Base-by-base conservation (phyloP, 805 yeast genomes). In the Spathaspora passalidarum region DNA sequence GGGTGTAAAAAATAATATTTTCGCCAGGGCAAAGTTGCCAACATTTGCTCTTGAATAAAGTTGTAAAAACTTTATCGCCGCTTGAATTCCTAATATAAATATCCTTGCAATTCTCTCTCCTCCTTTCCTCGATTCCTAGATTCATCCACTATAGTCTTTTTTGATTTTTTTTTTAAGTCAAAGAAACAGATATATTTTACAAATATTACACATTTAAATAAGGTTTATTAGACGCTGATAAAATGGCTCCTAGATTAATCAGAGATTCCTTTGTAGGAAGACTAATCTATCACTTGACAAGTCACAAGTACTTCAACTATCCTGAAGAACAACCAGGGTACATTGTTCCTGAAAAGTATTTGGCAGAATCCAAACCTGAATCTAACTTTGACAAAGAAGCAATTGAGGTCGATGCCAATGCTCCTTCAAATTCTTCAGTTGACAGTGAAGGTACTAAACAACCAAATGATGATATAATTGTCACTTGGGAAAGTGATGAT, bases 401-500 rank as follows among this genome's bases (percentile, higher is more conserved):
- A 39, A 13, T 39, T 39, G 42, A 39, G 16, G 23, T 39, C 13
- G 42, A 36, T 23, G 38, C 48, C 1, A 18, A 20, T 19, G 23
- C 42, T 18, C 26, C 17, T 35, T 23, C 40, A n/a, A 18, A 10
- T 26, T 11, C 26, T 20, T 45, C 32, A 5, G 35, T 25, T 16
- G 26, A 23, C 18, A 21, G 23, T 20, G 16, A 20, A 20, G 20
- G 13, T n/a, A 22, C 32, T 11, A 38, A 32, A 26, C 23, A 26
- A 22, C 22, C 23, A 7, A 20, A 17, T n/a, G 48, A 46, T 7
- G 22, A 42, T 21, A 52, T 54, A 6, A 29, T 54, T 9, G 62
- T 54, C 6, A 50, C 46, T 8, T 68, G 68, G 70, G 71, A 69
- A 32, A 69, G 69, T 10, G 73, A 66, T 4, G 73, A 73, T 43